phyloP scores from a whole-genome alignment of 257 asterid species.

The Ilex aquifolium region DNA sequence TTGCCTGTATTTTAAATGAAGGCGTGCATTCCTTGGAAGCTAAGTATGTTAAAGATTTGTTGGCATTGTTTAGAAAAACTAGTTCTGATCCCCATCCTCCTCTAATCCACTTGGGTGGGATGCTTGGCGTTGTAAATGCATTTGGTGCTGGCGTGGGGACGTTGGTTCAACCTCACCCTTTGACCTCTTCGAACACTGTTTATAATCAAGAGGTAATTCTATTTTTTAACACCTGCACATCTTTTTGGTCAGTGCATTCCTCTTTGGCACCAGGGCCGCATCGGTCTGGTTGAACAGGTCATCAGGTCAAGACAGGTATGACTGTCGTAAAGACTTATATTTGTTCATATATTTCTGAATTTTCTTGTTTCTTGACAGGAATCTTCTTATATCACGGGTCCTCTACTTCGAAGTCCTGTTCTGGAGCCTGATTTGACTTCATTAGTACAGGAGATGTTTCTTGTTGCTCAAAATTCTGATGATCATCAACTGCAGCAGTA shows the following conservation, averaged over 20 bases:
- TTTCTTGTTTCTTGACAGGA: conserved; percentile 38
- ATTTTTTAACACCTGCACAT: background rate
- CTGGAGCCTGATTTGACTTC: conserved; percentile 61
- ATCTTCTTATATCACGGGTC: conserved; percentile 39
- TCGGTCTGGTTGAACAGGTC: too few species aligned
- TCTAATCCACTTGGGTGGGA: conserved; percentile 71
- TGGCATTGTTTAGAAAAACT: conserved; percentile 54
- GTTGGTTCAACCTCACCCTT: conserved; percentile 26
- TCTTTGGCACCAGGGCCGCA: background rate
- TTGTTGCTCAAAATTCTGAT: conserved; percentile 62
- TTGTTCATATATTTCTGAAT: conserved; percentile 12
- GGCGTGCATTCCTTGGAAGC: conserved; percentile 51
- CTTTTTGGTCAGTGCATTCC: conserved; percentile 2
- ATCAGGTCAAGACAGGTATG: too few species aligned
- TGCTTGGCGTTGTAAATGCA: conserved; percentile 80
- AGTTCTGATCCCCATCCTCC: conserved; percentile 60
- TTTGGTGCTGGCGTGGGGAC: conserved; percentile 85
- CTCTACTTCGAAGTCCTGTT: conserved; percentile 45
- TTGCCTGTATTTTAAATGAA: conserved; percentile 48
- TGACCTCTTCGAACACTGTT: conserved; percentile 17
- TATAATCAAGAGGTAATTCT: conserved; percentile 47
- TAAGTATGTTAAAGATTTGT: conserved; percentile 46
- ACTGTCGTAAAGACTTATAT: background rate
- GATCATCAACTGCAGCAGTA: conserved; percentile 61
- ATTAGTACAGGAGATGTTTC: conserved; percentile 77